Evolutionary conservation across 2,329 filamentous ascomycete species (phyloP), one percentile per base, ranked within the genome.

Genomic region (Neofusicoccum parvum): DNA sequence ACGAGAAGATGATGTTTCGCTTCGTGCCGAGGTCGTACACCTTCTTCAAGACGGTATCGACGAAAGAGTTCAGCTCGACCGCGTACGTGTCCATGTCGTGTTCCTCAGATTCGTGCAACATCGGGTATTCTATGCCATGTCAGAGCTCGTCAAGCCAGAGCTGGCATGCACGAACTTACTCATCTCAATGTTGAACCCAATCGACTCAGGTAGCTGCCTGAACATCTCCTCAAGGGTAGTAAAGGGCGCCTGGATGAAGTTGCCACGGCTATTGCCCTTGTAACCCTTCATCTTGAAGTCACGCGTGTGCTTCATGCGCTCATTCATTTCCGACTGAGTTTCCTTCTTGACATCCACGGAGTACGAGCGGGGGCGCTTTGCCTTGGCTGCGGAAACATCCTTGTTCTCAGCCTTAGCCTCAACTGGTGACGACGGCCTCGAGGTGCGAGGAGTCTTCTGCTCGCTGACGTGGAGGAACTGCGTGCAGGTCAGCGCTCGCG

Each of bases 151-250:
- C 45, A 23, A 32, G 17, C 3, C 11, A n/a, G n/a, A 3, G 3
- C 5, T n/a, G 6, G 9, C 7, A 14, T 17, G 14, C 45, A 54
- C 36, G 51, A 68, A 78, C 82, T 74, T 75, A 84, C 82, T 98
- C 86, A 99, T 91, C 81, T 99, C 95, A 71, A 99, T 96, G 79
- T 99, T 98, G 85, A 99, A 99, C 14, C 95, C 94, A 23, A 96
- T 91, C 14, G 87, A 84, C 68, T 90, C 86, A 0, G 93, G 92
- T 0, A 99, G 81, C 74, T 94, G 90, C 72, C 87, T 86, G 80
- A 99, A 97, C 75, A 98, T 88, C 68, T 97, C 92, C 77, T 97
- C 93, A 4, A 99, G 83, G 0, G 95, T 99, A 7, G 94, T 94
- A 79, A 99, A 99, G 0, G 94, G 93, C 0, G 92, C 92, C 76